Evolutionary conservation across 1,139 yeast genomes (phyloP).

Genomic region (Meyerozyma athensensis): DNA sequence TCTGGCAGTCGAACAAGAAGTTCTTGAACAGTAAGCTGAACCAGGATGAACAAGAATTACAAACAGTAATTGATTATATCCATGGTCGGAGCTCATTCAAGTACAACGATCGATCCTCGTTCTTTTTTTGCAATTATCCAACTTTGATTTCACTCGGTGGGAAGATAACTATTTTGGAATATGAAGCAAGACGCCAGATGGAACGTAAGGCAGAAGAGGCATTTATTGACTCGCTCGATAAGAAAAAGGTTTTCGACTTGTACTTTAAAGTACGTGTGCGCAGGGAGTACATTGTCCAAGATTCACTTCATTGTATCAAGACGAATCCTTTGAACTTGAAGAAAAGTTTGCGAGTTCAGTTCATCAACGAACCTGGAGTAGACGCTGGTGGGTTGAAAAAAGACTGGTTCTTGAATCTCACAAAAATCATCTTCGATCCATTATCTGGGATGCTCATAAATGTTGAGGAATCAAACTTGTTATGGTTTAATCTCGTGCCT

Average conservation of each 20-base stretch:
- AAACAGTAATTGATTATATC: constrained; percentile 42
- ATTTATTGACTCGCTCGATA: constrained; percentile 67
- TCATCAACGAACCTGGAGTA: constrained; percentile 82
- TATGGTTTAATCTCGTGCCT: constrained; percentile 67
- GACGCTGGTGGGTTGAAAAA: constrained; percentile 94
- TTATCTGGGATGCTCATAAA: constrained; percentile 56
- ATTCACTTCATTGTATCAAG: constrained; percentile 67
- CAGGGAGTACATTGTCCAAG: constrained; percentile 63
- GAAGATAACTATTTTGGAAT: constrained; percentile 73
- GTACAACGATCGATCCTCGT: constrained; percentile 23
- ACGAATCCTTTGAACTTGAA: constrained; percentile 58
- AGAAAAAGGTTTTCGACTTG: constrained; percentile 57
- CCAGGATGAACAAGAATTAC: constrained; percentile 23
- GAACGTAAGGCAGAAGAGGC: constrained; percentile 89
- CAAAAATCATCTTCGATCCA: constrained; percentile 65
- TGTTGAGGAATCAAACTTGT: constrained; percentile 62
- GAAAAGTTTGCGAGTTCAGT: constrained; percentile 73
- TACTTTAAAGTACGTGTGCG: constrained; percentile 65
- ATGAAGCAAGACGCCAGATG: constrained; percentile 81
- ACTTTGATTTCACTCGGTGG: constrained; percentile 77
- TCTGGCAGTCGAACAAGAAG: constrained; percentile 56
- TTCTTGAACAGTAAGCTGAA: constrained; percentile 3
- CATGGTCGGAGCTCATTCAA: constrained; percentile 29
- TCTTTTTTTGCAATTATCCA: constrained; percentile 78
- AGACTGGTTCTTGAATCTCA: constrained; percentile 83